Evolutionary conservation across 805 yeast genomes (phyloP).

Genomic region (Cyberlindnera sargentensis): DNA sequence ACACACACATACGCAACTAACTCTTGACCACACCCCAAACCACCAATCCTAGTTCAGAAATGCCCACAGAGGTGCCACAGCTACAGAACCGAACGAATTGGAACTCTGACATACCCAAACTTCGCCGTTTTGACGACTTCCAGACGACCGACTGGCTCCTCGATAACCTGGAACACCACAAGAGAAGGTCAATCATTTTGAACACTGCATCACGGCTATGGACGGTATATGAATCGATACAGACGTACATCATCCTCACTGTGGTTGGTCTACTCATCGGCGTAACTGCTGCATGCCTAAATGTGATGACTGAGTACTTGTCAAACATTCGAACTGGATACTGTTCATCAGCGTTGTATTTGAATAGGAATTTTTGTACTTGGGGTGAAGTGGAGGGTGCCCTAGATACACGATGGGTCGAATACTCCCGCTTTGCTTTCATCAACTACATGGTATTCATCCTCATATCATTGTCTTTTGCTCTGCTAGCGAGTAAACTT

Average conservation of each 20-base stretch:
- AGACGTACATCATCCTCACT: constrained; percentile 64
- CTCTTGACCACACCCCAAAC: background rate
- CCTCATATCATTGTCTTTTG: constrained; percentile 50
- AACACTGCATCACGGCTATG: constrained; percentile 6
- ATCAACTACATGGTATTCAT: constrained; percentile 55
- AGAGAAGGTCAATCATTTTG: constrained; percentile 3
- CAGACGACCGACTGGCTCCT: constrained; percentile 66
- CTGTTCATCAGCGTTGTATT: constrained; percentile 62
- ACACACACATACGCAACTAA: background rate
- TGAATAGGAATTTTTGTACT: constrained; percentile 78
- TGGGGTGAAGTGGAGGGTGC: constrained; percentile 45
- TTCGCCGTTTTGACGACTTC: constrained; percentile 50
- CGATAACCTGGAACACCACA: constrained; percentile 47
- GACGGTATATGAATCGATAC: constrained; percentile 14
- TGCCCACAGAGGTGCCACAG: constrained; percentile 2
- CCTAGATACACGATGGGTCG: constrained; percentile 60
- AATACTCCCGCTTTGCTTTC: constrained; percentile 45
- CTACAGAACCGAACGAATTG: constrained; percentile 6
- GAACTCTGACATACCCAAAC: constrained; percentile 9
- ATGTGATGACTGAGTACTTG: constrained; percentile 81
- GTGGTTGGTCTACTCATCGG: constrained; percentile 76
- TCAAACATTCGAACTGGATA: constrained; percentile 73
- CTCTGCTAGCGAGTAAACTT: constrained; percentile 55
- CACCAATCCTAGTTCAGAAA: background rate
- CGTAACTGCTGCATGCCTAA: constrained; percentile 71